phyloP scores from a whole-genome alignment of 306 rosid species.

The Lablab purpureus region DNA sequence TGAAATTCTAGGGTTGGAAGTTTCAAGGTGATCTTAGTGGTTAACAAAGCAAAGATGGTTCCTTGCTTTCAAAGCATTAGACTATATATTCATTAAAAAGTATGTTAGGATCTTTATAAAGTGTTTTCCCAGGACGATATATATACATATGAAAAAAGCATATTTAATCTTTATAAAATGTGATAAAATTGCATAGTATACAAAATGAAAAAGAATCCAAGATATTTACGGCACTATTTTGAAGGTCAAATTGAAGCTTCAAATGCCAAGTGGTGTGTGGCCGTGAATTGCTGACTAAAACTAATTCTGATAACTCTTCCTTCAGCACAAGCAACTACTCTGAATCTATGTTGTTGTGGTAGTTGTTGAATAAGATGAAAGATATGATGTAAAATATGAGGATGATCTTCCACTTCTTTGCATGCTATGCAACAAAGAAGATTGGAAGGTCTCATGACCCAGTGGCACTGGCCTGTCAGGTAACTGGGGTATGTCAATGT shows the following conservation, averaged over 20 bases:
- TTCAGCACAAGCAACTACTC: background rate
- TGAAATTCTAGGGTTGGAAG: background rate
- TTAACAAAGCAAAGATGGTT: background rate
- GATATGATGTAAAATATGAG: background rate
- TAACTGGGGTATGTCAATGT: slow-evolving; percentile 78
- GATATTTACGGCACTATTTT: slow-evolving; percentile 31
- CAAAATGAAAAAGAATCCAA: background rate
- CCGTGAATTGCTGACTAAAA: slow-evolving; percentile 28
- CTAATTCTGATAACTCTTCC: slow-evolving; percentile 25
- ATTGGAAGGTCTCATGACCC: slow-evolving; percentile 66
- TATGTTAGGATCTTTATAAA: background rate
- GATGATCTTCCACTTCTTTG: slow-evolving; percentile 56
- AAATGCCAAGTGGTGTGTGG: slow-evolving; percentile 23
- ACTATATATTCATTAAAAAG: background rate
- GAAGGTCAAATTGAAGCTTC: slow-evolving; percentile 37
- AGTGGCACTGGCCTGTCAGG: slow-evolving; percentile 88
- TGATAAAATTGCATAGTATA: slow-evolving; percentile 32
- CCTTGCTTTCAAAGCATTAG: background rate
- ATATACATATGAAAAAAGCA: slow-evolving; percentile 21
- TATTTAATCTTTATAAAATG: background rate
- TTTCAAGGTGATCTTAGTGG: background rate
- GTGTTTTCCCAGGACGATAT: background rate
- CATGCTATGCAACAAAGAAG: slow-evolving; percentile 50
- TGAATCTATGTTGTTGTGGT: background rate
- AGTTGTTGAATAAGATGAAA: slow-evolving; percentile 25